Conservation (phyloP, 2,329 filamentous ascomycete genomes). For the Botrytis aclada region DNA sequence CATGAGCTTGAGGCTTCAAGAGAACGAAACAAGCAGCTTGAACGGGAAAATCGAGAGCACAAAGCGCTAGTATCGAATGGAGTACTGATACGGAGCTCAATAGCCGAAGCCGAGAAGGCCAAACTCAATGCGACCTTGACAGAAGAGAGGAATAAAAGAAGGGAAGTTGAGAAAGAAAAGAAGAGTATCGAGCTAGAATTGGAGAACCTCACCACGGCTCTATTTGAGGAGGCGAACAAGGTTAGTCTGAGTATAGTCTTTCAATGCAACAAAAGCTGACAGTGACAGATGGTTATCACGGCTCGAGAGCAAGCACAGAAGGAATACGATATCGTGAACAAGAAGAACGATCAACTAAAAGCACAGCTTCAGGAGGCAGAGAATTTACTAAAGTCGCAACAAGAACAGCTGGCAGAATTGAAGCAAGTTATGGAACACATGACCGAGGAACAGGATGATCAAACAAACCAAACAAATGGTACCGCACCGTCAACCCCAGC, state of each 20-base stretch:
- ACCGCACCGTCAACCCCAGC: conserved; percentile 75
- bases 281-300: conserved; percentile 87
- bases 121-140: conserved; percentile 55
- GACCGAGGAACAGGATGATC: conserved; percentile 69
- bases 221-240: conserved; percentile 98
- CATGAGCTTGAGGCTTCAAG: conserved; percentile 76
- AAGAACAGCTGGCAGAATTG: conserved; percentile 87
- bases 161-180: conserved; percentile 71
- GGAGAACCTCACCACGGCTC: conserved; percentile 81
- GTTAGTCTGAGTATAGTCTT: conserved; percentile 40
- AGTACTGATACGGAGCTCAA: conserved; percentile 70
- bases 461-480: conserved; percentile 62
- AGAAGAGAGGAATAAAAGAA: conserved; percentile 64
- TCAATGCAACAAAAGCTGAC: conserved; percentile 48
- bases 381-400: conserved; percentile 78
- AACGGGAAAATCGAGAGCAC: conserved; percentile 59
- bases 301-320: conserved; percentile 86
- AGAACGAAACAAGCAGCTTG: conserved; percentile 65
- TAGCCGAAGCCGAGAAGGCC: conserved; percentile 70
- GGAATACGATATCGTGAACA: conserved; percentile 76
- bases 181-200: conserved; percentile 88
- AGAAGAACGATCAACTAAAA: conserved; percentile 83
- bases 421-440: conserved; percentile 92
- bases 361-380: conserved; percentile 86
- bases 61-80: conserved; percentile 68